Evolutionary conservation across 208 protist genomes (phyloP), one percentile per base, ranked within the genome.

Genomic region (Acanthamoeba triangularis): DNA sequence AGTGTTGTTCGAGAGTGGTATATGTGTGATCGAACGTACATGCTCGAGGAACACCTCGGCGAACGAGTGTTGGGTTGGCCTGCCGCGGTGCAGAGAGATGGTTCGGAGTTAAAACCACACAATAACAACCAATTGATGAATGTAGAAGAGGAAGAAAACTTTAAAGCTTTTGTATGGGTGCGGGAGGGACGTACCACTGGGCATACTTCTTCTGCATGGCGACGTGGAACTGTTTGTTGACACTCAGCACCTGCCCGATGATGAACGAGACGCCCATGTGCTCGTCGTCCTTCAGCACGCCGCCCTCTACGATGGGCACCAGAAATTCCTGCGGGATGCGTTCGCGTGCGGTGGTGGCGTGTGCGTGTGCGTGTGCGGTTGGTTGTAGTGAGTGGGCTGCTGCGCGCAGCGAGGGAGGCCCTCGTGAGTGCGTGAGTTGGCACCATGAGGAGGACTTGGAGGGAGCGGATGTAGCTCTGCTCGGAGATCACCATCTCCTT

Each of bases 251-350:
- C n/a, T 82, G 72, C 13, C 72, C 72, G 72, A 82, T 82, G 30
- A 82, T 82, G 72, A 82, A 82, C 20, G 72, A 82, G 25, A 82
- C 37, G 23, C 72, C 72, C 72, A 82, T 82, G 41, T 82, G 72
- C 10, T 82, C 72, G 30, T 82, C 72, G 37, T 82, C 72, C 37
- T 82, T 82, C 72, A 82, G 23, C 72, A 82, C 72, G 2, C 72
- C 72, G 30, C 72, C 72, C 41, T 82, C 72, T 28, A 47, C 72
- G 41, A 82, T 82, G 41, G 72, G 72, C 72, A 82, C 72, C 16
- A 82, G 33, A 30, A 82, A 82, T 11, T 82, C 72, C 72, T 82
- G 37, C 23, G 49, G 5, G 49, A 54, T 13, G 49, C 49, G 49
- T 54, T 13, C 5, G 16, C 5, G 52, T 18, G 11, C 52, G 52